phyloP scores from a whole-genome alignment of 306 rosid species.

The Erythrophleum fordii region DNA sequence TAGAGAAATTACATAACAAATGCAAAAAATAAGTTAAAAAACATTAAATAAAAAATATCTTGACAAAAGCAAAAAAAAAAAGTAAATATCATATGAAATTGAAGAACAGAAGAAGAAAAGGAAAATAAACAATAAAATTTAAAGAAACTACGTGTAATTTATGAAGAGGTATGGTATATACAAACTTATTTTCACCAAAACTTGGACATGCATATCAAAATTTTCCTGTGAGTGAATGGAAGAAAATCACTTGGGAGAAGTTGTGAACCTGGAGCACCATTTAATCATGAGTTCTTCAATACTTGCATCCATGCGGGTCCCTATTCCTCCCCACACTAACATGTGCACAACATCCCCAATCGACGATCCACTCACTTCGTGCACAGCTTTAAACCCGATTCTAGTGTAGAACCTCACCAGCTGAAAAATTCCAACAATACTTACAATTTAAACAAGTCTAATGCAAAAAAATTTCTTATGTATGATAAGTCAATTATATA shows the following conservation, averaged over 20 bases:
- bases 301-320: conserved; percentile 83
- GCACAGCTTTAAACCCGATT: conserved; percentile 72
- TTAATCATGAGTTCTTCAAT: conserved; percentile 67
- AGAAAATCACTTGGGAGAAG: conserved; percentile 32
- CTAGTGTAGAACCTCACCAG: conserved; percentile 81
- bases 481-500: too few relatives aligned
- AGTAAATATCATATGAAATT: too few relatives aligned
- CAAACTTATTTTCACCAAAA: too few relatives aligned
- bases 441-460: neutral
- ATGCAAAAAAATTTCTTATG: neutral
- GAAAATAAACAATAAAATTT: too few relatives aligned
- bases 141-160: too few relatives aligned
- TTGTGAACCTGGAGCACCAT: conserved; percentile 79
- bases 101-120: too few relatives aligned
- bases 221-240: neutral
- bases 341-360: conserved; percentile 65
- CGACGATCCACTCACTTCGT: conserved; percentile 72
- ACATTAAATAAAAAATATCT: too few relatives aligned
- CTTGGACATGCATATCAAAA: too few relatives aligned
- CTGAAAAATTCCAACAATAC: conserved; percentile 37
- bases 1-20: too few relatives aligned
- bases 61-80: too few relatives aligned
- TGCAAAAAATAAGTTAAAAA: too few relatives aligned
- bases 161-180: too few relatives aligned
- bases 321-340: conserved; percentile 93